Evolutionary conservation across 805 yeast genomes (phyloP).

Genomic region (Teunomyces funiuensis): DNA sequence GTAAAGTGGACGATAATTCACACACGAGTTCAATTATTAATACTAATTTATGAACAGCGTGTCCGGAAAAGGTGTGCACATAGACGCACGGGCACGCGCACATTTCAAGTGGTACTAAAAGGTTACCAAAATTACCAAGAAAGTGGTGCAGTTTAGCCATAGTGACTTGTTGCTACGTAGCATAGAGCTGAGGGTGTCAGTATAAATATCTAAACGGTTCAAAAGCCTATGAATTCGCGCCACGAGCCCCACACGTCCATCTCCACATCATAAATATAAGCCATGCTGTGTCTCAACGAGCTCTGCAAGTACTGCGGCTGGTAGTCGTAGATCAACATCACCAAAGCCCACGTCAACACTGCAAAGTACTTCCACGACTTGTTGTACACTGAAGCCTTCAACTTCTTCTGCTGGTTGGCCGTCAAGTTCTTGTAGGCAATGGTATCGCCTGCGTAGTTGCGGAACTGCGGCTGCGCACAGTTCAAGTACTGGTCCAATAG

Average conservation of each 20-base stretch:
- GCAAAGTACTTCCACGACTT: slow-evolving; percentile 59
- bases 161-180: too few species aligned
- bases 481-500: slow-evolving; percentile 39
- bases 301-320: slow-evolving; percentile 64
- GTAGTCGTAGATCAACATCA: slow-evolving; percentile 66
- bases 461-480: slow-evolving; percentile 35
- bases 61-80: slow-evolving; percentile 2
- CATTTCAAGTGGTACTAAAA: too few species aligned
- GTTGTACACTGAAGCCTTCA: slow-evolving; percentile 22
- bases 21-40: neutral
- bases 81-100: neutral
- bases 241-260: slow-evolving; percentile 49
- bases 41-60: slow-evolving; percentile 3
- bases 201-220: too few species aligned
- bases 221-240: slow-evolving; percentile 42
- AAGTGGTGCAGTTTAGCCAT: too few species aligned
- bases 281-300: slow-evolving; percentile 66
- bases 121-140: too few species aligned
- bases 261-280: slow-evolving; percentile 65
- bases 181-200: too few species aligned
- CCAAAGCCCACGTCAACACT: slow-evolving; percentile 67
- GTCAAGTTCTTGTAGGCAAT: slow-evolving; percentile 28
- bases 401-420: slow-evolving; percentile 31
- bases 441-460: slow-evolving; percentile 15
- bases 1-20: neutral